A percentile compares a stretch with the other conserved stretches of the same genome.
Evolutionary conservation across 139 green algal genomes (phyloP).

Genomic region (Chlorella sp.): DNA sequence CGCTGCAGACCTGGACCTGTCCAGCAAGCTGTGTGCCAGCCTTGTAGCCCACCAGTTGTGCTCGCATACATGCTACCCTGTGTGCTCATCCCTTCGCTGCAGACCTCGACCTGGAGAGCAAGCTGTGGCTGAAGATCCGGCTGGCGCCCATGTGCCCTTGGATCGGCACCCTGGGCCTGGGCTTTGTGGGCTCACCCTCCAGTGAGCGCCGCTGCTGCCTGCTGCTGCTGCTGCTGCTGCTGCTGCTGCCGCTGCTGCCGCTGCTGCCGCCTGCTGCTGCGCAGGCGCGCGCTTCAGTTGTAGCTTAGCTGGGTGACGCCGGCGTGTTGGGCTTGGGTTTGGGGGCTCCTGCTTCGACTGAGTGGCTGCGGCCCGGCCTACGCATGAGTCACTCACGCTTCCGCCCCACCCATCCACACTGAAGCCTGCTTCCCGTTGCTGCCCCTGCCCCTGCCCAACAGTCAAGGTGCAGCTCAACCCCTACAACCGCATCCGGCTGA

Average conservation of each 20-base stretch:
- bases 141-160: constrained; percentile 94
- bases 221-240: background rate
- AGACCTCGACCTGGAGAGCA: constrained; percentile 94
- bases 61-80: no score
- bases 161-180: constrained; percentile 90
- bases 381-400: no score
- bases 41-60: no score
- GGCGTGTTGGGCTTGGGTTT: no score
- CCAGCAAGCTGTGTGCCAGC: constrained; percentile 93
- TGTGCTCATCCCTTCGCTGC: background rate
- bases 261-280: background rate
- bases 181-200: constrained; percentile 89
- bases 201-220: constrained; percentile 28
- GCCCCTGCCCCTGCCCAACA: background rate
- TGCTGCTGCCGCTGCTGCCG: background rate
- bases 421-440: no score
- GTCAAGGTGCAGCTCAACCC: constrained; percentile 94
- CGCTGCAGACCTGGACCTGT: constrained; percentile 87
- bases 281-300: no score
- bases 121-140: constrained; percentile 95
- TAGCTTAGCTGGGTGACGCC: no score
- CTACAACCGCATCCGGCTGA: constrained; percentile 94
- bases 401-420: no score
- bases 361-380: no score
- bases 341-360: no score